Base-by-base conservation (phyloP, 805 yeast genomes). In the Wickerhamiella galacta region DNA sequence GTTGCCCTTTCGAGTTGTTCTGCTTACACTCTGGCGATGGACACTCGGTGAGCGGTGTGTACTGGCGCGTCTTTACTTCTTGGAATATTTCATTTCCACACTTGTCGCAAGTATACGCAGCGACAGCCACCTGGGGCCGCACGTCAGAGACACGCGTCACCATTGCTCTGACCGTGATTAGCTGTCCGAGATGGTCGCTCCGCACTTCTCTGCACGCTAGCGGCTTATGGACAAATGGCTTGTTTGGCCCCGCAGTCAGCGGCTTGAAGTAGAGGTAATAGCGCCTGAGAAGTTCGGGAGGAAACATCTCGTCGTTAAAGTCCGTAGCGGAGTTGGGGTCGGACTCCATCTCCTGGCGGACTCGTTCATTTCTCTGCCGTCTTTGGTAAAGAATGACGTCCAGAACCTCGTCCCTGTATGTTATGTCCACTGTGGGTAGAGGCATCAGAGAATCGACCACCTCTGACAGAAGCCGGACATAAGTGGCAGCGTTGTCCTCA, bases 51-150 rank as follows among this genome's bases (percentile, higher is more conserved):
- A 83, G 60, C n/a, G 99, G 99, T 19, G 78, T 73, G 57, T 80
- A 92, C 28, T 79, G 73, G 51, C 74, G 72, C 14, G 85, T 60
- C 42, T 70, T 75, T 43, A 90, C 93, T 53, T 92, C 96, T 60
- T 90, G 96, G 65, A 92, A 90, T 33, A 82, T 73, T 58, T 90
- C 99, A 56, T 70, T 77, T 30, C 98, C 99, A 64, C 99, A 90
- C 47, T 78, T 78, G 53, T 90, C 98, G 60, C 99, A 90, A 5
- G 96, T 81, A 53, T 87, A 92, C 1, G 98, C 96, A 46, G 77
- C 82, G 34, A 90, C 95, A 39, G 70, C 62, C 6, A 90, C 80
- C 4, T 81, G 64, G 3, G 99, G 99, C 54, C 85, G 87, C 28
- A 90, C 98, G 53, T 90, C 99, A 2, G 93, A 76, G 4, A 85